These are phyloP conservation scores for Craspedostauros australis DNA, from an alignment of 108 stramenopile genomes.

Conservation along the genomic window DNA sequence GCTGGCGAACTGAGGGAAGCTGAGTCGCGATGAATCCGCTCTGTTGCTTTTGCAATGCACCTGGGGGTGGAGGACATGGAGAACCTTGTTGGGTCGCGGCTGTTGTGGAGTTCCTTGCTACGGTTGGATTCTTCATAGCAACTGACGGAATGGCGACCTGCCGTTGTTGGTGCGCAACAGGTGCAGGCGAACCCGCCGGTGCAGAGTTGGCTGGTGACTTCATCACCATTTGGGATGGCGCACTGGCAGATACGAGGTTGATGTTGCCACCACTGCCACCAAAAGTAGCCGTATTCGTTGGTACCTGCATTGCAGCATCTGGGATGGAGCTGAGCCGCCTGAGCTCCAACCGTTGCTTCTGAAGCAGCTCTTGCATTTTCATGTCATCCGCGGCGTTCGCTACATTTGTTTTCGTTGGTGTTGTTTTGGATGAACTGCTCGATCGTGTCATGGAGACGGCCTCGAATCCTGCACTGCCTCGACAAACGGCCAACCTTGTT, in stretches of 20 bases:
- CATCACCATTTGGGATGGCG: too few species aligned
- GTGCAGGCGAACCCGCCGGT: too few species aligned
- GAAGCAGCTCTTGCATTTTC: constrained; percentile 14
- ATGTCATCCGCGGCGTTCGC: not conserved
- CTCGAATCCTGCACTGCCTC: constrained; percentile 29
- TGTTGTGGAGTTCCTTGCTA: constrained; percentile 14
- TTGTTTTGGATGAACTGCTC: not conserved
- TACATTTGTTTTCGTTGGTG: constrained; percentile 11
- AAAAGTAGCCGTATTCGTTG: too few species aligned
- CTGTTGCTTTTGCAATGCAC: constrained; percentile 3
- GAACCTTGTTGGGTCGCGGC: constrained; percentile 14
- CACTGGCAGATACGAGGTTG: too few species aligned
- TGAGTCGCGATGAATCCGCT: constrained; percentile 7
- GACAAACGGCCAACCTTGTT: constrained; percentile 74
- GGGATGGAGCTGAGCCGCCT: constrained; percentile 13
- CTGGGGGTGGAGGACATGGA: constrained; percentile 6
- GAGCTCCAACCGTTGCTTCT: constrained; percentile 15
- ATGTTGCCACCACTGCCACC: too few species aligned
- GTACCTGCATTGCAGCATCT: too few species aligned
- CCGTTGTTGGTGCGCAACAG: too few species aligned
- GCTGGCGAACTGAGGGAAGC: not conserved
- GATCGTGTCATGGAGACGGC: not conserved
- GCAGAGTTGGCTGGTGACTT: too few species aligned
- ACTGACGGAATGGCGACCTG: too few species aligned
- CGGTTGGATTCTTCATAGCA: too few species aligned